Percentiles rank a stretch among this genome's conserved stretches.
Conservation (phyloP, 2,329 filamentous ascomycete species). For the Xylariaceae sp. region DNA sequence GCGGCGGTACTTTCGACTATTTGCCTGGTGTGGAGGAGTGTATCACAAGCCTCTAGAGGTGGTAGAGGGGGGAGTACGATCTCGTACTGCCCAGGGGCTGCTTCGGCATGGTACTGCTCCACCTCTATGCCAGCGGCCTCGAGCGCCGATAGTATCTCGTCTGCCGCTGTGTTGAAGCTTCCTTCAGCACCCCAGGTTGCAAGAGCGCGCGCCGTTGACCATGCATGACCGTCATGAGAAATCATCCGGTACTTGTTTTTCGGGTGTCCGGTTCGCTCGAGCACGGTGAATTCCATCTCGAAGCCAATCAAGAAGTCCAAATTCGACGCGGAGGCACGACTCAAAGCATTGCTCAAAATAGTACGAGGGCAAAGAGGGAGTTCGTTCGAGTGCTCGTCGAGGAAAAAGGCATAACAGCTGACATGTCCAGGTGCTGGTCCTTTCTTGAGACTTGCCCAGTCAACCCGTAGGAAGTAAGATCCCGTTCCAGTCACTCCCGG, state of each 20-base stretch:
- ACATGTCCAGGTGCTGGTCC: slow-evolving; percentile 59
- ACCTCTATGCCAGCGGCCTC: slow-evolving; percentile 60
- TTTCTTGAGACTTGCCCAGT: slow-evolving; percentile 57
- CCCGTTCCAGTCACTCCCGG: slow-evolving; percentile 55
- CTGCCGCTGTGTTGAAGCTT: slow-evolving; percentile 53
- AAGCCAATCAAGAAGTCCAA: slow-evolving; percentile 68
- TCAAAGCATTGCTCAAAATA: slow-evolving; percentile 53
- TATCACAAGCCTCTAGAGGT: slow-evolving; percentile 67
- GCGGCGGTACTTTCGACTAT: slow-evolving; percentile 63
- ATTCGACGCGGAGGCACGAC: slow-evolving; percentile 46
- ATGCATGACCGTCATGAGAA: slow-evolving; percentile 62
- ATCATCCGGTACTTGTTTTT: slow-evolving; percentile 39
- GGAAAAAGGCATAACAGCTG: slow-evolving; percentile 65
- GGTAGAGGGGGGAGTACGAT: slow-evolving; percentile 62
- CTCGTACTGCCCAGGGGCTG: slow-evolving; percentile 71
- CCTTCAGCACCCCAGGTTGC: slow-evolving; percentile 45
- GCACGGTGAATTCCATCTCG: slow-evolving; percentile 75
- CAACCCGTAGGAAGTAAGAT: slow-evolving; percentile 63
- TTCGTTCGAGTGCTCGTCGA: slow-evolving; percentile 48
- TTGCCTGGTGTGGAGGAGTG: slow-evolving; percentile 66
- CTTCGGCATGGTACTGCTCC: slow-evolving; percentile 72
- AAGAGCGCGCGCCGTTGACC: slow-evolving; percentile 63
- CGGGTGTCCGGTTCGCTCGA: slow-evolving; percentile 43
- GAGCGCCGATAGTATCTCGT: slow-evolving; percentile 61
- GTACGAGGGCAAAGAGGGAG: slow-evolving; percentile 62